Conservation (phyloP, 192 early-diverging fungal genomes). For the Funneliformis geosporum region DNA sequence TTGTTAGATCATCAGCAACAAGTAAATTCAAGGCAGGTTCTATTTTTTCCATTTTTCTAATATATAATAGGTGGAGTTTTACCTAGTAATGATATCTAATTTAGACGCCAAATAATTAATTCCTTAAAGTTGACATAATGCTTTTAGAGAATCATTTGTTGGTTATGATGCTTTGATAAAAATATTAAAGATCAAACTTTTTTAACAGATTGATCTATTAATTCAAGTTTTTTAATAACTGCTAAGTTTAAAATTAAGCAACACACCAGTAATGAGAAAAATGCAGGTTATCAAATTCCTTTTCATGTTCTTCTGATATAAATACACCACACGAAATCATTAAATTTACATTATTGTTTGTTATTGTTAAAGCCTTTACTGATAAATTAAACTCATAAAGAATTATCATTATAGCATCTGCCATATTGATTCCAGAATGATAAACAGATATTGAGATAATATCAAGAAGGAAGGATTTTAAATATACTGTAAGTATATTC, state of each 20-base stretch:
- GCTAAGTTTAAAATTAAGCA: constrained; percentile 14
- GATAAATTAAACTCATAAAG: background rate
- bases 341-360: background rate
- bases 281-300: too few species aligned
- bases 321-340: background rate
- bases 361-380: background rate
- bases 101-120: background rate
- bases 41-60: too few species aligned
- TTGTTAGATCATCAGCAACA: too few species aligned
- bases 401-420: background rate
- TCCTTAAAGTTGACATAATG: background rate
- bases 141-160: background rate
- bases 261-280: background rate
- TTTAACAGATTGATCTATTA: background rate
- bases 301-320: background rate
- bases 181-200: constrained; percentile 5
- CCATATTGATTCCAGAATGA: too few species aligned
- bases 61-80: constrained; percentile 4
- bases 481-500: too few species aligned
- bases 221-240: background rate
- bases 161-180: background rate
- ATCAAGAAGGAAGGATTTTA: too few species aligned
- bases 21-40: too few species aligned
- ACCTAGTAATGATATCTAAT: background rate
- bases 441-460: too few species aligned